These are phyloP conservation scores for Lunularia cruciata DNA, from an alignment of 225 moss, liverwort and hornwort genomes.

Conservation along the genomic window DNA sequence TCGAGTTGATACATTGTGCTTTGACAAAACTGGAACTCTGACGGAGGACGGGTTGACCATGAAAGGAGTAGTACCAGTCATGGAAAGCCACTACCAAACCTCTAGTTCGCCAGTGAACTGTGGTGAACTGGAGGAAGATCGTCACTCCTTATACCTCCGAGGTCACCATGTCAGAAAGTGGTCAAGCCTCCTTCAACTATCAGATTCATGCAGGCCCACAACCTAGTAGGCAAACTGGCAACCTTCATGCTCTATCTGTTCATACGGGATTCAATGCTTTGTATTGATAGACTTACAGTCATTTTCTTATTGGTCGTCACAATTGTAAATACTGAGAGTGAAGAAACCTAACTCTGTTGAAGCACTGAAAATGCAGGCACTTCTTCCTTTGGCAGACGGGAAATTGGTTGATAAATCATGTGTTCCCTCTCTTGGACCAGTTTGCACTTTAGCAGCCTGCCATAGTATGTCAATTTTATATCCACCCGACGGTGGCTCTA, in stretches of 20 bases:
- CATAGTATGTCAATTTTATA: conserved; percentile 9
- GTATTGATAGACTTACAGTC: no score
- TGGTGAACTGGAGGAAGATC: conserved; percentile 6
- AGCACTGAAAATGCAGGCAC: conserved; percentile 2
- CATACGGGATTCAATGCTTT: no score
- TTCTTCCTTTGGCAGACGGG: not conserved
- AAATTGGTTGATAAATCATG: not conserved
- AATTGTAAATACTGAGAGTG: no score
- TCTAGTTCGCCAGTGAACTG: not conserved
- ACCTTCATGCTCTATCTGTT: no score
- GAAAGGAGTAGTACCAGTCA: not conserved
- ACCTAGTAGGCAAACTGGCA: no score
- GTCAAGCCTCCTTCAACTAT: not conserved
- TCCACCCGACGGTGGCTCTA: not conserved
- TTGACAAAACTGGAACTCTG: conserved; percentile 19
- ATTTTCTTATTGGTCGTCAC: no score
- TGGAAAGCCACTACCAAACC: not conserved
- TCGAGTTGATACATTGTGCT: conserved; percentile 11
- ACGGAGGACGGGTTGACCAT: conserved; percentile 11
- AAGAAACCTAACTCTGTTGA: no score
- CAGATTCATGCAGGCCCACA: no score
- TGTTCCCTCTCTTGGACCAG: conserved; percentile 4
- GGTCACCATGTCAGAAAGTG: conserved; percentile 5
- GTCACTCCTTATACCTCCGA: not conserved
- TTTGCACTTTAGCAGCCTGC: conserved; percentile 11